Conservation (phyloP, 495 filamentous ascomycete genomes). For the Lentithecium fluviatile region DNA sequence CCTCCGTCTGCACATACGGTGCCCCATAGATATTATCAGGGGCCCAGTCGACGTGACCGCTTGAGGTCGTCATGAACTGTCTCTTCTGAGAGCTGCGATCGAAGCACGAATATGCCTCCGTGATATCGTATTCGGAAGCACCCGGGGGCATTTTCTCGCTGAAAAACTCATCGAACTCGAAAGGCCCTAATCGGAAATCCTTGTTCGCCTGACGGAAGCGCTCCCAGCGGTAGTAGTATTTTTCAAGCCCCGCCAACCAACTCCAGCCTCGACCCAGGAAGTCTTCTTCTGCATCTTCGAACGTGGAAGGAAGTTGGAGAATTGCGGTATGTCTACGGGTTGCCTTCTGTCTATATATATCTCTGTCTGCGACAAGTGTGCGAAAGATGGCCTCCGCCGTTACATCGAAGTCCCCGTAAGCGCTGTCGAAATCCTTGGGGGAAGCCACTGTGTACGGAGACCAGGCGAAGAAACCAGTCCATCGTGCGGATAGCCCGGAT, state of each 20-base stretch:
- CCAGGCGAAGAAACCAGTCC: not conserved
- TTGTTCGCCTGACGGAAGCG: conserved; percentile 1
- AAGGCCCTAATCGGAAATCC: not conserved
- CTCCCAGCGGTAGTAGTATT: conserved; percentile 4
- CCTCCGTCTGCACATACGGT: not conserved
- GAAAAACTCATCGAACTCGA: not conserved
- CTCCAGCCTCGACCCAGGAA: conserved; percentile 1
- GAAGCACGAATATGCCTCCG: conserved; percentile 3
- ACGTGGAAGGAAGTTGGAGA: conserved; percentile 1
- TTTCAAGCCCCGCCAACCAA: not conserved
- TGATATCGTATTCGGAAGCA: conserved; percentile 2
- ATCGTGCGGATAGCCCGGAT: not conserved
- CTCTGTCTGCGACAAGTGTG: not conserved
- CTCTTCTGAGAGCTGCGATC: not conserved
- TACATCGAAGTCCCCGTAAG: not conserved
- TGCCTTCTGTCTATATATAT: not conserved
- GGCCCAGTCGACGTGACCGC: conserved; percentile 6
- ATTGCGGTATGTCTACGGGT: not conserved
- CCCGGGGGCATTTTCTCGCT: not conserved
- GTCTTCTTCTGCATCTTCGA: not conserved
- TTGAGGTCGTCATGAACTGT: not conserved
- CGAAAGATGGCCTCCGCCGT: conserved; percentile 1
- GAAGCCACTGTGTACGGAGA: not conserved
- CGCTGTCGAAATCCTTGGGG: not conserved
- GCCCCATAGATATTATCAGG: conserved; percentile 4